Evolutionary conservation across 164 flowering plant species (phyloP).

Genomic region (Annona cherimola): DNA sequence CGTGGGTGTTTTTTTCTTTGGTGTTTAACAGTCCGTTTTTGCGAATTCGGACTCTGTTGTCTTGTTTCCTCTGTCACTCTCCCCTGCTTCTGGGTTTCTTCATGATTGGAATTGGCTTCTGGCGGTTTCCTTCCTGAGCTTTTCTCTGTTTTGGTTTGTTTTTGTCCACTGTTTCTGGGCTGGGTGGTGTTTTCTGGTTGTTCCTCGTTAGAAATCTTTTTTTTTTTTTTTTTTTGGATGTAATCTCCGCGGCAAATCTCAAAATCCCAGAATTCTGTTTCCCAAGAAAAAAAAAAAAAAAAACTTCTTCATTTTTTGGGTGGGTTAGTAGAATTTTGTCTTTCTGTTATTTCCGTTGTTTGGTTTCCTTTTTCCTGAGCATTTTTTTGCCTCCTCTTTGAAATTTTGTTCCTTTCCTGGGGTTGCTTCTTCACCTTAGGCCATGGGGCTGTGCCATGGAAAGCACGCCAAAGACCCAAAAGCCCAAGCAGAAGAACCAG

Average conservation of each 20-base stretch:
- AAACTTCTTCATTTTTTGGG: too few species aligned
- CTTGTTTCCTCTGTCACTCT: background rate
- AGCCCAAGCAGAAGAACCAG: constrained; percentile 23
- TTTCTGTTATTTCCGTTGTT: background rate
- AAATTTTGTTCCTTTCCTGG: background rate
- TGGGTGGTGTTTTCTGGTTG: background rate
- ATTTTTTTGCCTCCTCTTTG: background rate
- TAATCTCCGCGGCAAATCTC: background rate
- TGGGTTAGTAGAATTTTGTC: background rate
- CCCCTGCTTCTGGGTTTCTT: background rate
- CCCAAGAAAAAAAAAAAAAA: too few species aligned
- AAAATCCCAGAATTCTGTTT: background rate
- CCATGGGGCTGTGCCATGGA: constrained; percentile 92
- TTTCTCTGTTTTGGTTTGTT: background rate
- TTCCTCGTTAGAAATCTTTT: background rate
- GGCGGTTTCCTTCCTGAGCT: background rate
- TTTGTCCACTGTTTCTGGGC: background rate
- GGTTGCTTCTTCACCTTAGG: background rate
- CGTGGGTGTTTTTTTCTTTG: constrained; percentile 4
- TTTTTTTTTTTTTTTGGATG: background rate
- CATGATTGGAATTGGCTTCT: background rate
- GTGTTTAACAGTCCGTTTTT: background rate
- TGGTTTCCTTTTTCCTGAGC: background rate
- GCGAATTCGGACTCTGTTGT: background rate
- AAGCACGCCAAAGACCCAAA: constrained; percentile 40